Percentiles rank a stretch among this genome's conserved stretches.
These are phyloP conservation scores for Trichoderma sp. DNA, from an alignment of 2,329 filamentous ascomycete species.

Conservation along the genomic window DNA sequence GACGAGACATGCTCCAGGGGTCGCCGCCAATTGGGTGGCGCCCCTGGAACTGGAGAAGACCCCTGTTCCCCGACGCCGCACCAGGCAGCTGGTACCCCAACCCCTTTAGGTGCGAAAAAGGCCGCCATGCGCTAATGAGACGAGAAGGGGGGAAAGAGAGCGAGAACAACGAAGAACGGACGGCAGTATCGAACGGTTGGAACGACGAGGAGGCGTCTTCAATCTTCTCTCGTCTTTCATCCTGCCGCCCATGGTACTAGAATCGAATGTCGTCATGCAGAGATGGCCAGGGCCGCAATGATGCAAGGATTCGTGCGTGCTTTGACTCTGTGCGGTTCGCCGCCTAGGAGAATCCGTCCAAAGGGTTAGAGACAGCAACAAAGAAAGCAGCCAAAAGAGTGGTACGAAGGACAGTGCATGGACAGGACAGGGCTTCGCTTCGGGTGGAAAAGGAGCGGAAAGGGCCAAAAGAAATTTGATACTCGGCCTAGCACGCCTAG, in stretches of 20 bases:
- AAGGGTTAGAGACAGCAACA: neutral
- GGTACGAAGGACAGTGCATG: too few relatives aligned
- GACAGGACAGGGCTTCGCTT: too few relatives aligned
- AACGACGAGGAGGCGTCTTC: neutral
- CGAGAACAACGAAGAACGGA: neutral
- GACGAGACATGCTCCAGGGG: slow-evolving; percentile 27
- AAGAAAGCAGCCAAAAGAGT: neutral
- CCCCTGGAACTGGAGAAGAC: slow-evolving; percentile 24
- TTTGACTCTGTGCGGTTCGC: neutral
- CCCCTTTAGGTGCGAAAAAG: slow-evolving; percentile 1
- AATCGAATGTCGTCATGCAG: neutral
- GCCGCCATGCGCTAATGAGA: slow-evolving; percentile 6
- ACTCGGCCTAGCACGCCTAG: neutral
- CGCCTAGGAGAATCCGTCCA: neutral
- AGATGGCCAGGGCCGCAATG: neutral
- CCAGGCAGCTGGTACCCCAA: slow-evolving; percentile 26
- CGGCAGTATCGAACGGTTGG: slow-evolving; percentile 4
- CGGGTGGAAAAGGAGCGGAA: neutral
- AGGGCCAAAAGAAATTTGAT: neutral
- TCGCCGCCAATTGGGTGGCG: slow-evolving; percentile 28
- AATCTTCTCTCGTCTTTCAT: neutral
- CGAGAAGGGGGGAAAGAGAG: neutral
- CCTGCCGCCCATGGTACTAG: neutral
- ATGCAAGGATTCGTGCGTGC: neutral
- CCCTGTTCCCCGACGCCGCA: slow-evolving; percentile 24